Evolutionary conservation across 345 rosid genomes (phyloP), one percentile per base, ranked within the genome.

Genomic region (Excoecaria agallocha): DNA sequence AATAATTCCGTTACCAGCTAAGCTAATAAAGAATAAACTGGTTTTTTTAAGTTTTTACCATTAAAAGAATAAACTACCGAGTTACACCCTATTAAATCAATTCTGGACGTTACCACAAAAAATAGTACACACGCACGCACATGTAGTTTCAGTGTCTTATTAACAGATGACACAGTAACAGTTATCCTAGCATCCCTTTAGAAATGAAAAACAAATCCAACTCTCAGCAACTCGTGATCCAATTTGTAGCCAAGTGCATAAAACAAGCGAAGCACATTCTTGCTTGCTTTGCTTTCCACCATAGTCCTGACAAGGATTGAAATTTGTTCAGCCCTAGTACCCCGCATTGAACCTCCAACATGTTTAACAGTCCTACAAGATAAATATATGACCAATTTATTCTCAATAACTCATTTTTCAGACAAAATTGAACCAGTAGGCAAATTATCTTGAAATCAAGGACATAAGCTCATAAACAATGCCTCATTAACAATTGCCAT

Each of bases 271-370:
- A 93, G 82, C 11, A 86, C 96, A 39, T 92, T 93, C 91, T 91
- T 93, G 94, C 98, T 93, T n/a, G 90, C 94, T 90, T 91, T 95
- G 81, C 99, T 93, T 66, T 93, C 98, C 61, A 91, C 83, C 97
- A 88, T 87, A 57, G 78, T 84, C 82, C 98, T 86, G 0, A 95
- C 97, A 62, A 95, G 81, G 76, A 93, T 93, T 20, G 96, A 86
- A 70, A 95, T 82, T 80, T 95, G 97, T 66, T 95, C 98, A 22
- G 98, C 99, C 67, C 98, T 94, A 38, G 96, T 85, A 65, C 99
- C 98, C 77, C 96, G 83, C 93, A 91, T 78, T 10, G 97, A 84
- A 80, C 98, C 97, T 5, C 99, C 98, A 79, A 91, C 85, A 84
- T 95, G 97, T 81, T 91, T 90, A 72, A 95, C 90, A 45, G 91